Percentiles rank a stretch among this genome's conserved stretches.
Conservation (phyloP, 371 early-diverging fungal species). For the Dichotomocladium elegans region DNA sequence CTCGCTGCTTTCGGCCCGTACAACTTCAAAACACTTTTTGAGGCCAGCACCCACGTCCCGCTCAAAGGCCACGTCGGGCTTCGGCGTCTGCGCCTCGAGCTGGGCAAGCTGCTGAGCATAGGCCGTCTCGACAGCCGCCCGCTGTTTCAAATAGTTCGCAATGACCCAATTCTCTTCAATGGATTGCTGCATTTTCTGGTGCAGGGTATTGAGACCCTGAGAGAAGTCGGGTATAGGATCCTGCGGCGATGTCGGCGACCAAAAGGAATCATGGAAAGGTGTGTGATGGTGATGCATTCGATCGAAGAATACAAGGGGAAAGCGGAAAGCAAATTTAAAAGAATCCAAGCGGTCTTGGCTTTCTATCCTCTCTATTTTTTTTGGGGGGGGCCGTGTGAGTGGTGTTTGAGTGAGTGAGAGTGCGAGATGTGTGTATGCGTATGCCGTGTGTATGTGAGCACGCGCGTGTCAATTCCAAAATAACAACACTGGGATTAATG, state of each 20-base stretch:
- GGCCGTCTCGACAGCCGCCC: slow-evolving; percentile 57
- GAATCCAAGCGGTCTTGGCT: no score
- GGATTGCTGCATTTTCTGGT: slow-evolving; percentile 65
- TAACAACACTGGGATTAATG: no score
- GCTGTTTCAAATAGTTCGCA: slow-evolving; percentile 56
- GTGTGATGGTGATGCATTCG: slow-evolving; percentile 14
- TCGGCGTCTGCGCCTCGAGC: not conserved
- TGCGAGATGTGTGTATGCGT: not conserved
- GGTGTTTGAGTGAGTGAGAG: not conserved
- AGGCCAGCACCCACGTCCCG: slow-evolving; percentile 67
- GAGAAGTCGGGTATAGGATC: slow-evolving; percentile 22
- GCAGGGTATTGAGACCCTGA: slow-evolving; percentile 56
- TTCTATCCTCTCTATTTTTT: no score
- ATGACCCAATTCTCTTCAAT: slow-evolving; percentile 64
- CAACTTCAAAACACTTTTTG: slow-evolving; percentile 64
- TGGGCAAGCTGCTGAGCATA: slow-evolving; percentile 48
- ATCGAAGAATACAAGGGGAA: not conserved
- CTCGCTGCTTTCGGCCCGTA: slow-evolving; percentile 58
- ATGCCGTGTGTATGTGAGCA: not conserved
- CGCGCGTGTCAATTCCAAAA: no score
- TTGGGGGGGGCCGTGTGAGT: no score
- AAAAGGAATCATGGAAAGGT: slow-evolving; percentile 36
- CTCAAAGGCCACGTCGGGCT: slow-evolving; percentile 30
- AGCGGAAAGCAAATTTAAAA: not conserved
- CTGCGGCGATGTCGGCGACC: slow-evolving; percentile 31